Evolutionary conservation across 2,329 filamentous ascomycete species (phyloP).

Genomic region (Massarina eburnea): DNA sequence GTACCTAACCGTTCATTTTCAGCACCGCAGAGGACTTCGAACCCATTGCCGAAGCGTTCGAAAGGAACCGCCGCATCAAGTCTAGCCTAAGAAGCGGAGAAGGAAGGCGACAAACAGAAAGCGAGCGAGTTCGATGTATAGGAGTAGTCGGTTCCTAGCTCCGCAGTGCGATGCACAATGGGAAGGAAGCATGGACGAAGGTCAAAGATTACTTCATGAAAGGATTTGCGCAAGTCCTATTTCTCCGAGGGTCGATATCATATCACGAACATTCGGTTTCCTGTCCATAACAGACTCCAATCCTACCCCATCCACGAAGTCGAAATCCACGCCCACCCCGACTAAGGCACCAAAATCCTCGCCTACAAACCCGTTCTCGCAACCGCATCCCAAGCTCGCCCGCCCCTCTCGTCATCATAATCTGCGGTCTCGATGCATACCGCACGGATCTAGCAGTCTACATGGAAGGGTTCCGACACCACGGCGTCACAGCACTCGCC

Average conservation of each 20-base stretch:
- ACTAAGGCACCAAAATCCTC: conserved; percentile 61
- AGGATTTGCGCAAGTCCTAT: conserved; percentile 43
- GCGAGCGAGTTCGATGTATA: conserved; percentile 67
- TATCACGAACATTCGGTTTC: background rate
- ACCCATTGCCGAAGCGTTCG: conserved; percentile 66
- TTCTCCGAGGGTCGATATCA: background rate
- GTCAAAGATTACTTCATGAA: conserved; percentile 67
- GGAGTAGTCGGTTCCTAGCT: conserved; percentile 70
- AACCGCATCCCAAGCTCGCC: conserved; percentile 45
- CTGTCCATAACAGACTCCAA: conserved; percentile 24
- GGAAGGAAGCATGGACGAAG: conserved; percentile 63
- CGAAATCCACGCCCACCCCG: conserved; percentile 53
- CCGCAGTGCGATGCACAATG: conserved; percentile 53
- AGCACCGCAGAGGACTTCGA: conserved; percentile 68
- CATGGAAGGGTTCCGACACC: conserved; percentile 53
- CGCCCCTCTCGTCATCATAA: conserved; percentile 56
- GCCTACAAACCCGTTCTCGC: conserved; percentile 66
- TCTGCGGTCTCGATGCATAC: conserved; percentile 63
- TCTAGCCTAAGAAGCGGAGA: conserved; percentile 55
- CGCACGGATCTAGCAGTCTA: conserved; percentile 58
- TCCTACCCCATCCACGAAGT: conserved; percentile 64
- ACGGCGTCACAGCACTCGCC: conserved; percentile 53
- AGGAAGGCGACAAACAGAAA: conserved; percentile 51
- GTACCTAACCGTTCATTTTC: conserved; percentile 76
- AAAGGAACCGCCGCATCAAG: conserved; percentile 59